These are phyloP conservation scores for Asterophora parasitica DNA, from an alignment of 768 basidiomycete species.

Conservation along the genomic window DNA sequence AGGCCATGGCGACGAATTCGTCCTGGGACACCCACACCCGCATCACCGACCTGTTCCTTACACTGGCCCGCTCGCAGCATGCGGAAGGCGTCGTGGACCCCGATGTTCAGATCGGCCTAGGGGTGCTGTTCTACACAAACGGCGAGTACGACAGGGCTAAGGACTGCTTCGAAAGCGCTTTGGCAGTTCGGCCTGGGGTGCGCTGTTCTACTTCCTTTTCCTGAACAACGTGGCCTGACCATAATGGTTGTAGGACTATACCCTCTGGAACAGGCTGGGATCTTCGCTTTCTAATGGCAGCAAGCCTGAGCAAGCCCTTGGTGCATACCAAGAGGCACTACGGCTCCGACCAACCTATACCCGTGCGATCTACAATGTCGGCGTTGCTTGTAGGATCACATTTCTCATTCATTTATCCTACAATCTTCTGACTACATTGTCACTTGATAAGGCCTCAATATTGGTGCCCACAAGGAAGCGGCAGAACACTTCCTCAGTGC, in stretches of 20 bases:
- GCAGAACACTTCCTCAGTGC: constrained; percentile 94
- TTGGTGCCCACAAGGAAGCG: constrained; percentile 92
- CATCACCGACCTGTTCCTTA: constrained; percentile 80
- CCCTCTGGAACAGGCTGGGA: constrained; percentile 94
- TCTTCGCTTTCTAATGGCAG: constrained; percentile 93
- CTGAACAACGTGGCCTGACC: neutral
- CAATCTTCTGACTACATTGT: constrained; percentile 2
- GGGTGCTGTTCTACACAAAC: constrained; percentile 88
- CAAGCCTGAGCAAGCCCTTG: constrained; percentile 89
- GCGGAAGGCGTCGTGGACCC: constrained; percentile 68
- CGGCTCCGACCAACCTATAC: constrained; percentile 93
- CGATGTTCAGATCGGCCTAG: constrained; percentile 90
- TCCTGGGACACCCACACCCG: constrained; percentile 80
- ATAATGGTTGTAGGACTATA: constrained; percentile 58
- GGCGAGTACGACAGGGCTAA: constrained; percentile 83
- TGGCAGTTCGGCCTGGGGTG: constrained; percentile 69
- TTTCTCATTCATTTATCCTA: neutral
- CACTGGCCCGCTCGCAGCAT: constrained; percentile 80
- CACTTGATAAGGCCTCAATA: constrained; percentile 71
- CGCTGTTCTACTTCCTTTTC: constrained; percentile 2
- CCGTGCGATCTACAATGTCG: constrained; percentile 95
- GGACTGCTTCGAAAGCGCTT: constrained; percentile 90
- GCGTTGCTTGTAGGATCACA: constrained; percentile 80
- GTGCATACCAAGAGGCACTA: constrained; percentile 86
- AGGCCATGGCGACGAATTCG: constrained; percentile 49